These are phyloP conservation scores for Podila verticillata DNA, from an alignment of 192 early-diverging fungal genomes.

Conservation along the genomic window DNA sequence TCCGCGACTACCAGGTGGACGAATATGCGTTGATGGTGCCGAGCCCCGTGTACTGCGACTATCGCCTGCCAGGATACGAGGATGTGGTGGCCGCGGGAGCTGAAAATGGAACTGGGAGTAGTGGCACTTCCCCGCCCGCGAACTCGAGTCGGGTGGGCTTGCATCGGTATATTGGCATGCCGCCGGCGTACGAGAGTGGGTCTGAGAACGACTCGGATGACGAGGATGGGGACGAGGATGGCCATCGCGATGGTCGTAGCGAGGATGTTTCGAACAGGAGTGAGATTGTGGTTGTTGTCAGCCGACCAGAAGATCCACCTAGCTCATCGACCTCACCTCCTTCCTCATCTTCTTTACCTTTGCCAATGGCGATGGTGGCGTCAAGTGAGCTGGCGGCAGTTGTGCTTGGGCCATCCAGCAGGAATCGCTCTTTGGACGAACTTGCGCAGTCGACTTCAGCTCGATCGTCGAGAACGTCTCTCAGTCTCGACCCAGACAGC, in stretches of 20 bases:
- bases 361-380: too few relatives aligned
- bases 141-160: slow-evolving; percentile 10
- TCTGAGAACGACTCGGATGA: slow-evolving; percentile 8
- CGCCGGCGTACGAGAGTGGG: slow-evolving; percentile 30
- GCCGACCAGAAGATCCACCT: not conserved
- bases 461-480: too few relatives aligned
- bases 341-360: too few relatives aligned
- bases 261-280: not conserved
- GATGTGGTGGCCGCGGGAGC: slow-evolving; percentile 10
- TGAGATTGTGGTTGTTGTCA: not conserved
- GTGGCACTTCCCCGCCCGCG: not conserved
- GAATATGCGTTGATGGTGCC: slow-evolving; percentile 37
- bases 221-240: slow-evolving; percentile 6
- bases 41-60: slow-evolving; percentile 42
- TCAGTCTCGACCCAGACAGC: too few relatives aligned
- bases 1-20: slow-evolving; percentile 37
- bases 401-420: too few relatives aligned
- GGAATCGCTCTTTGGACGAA: too few relatives aligned
- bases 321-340: not conserved
- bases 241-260: not conserved
- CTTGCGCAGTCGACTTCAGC: too few relatives aligned
- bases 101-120: not conserved
- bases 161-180: slow-evolving; percentile 10
- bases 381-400: too few relatives aligned
- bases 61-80: slow-evolving; percentile 35